Evolutionary conservation across 129 eudicot genomes (phyloP), one percentile per base, ranked within the genome.

Genomic region (Flaveria sonorensis): DNA sequence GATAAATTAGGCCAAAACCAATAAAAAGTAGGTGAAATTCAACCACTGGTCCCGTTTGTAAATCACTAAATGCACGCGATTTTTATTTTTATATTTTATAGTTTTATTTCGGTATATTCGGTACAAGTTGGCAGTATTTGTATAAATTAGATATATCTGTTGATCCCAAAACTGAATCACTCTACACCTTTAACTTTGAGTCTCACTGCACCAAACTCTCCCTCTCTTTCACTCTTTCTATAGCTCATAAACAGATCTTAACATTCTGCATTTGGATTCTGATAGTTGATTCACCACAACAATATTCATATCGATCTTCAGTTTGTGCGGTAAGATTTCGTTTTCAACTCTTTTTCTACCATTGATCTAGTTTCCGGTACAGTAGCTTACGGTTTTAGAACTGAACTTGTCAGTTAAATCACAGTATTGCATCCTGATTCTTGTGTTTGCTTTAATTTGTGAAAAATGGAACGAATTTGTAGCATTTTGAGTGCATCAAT

Each of bases 121-220:
- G 30, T 60, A 60, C 67, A 61, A 13, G 18, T 61, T 26, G 28
- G 43, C 10, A 61, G 9, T 20, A 19, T 21, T 14, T 59, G 65
- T 19, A 36, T 36, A 36, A 36, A 5, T 36, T 36, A 36, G 40
- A 36, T 36, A 36, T 23, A 59, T 59, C 65, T 59, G 32, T 21
- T 59, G 6, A 55, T 55, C 61, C 26, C 24, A 55, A 55, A 55
- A 55, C 61, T 59, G 48, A 59, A 45, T 78, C 82, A 47, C 65
- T 32, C 13, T 5, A 42, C 79, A 67, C 75, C 84, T 73, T 80
- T 80, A 55, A 80, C 84, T 80, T 80, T 80, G 50, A 80, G 83
- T 80, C 75, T 61, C 74, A 19, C 59, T 57, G 3, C 79, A 80
- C 48, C 75, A 73, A 66, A 10, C 63, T 62, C 36, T 47, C 73